Evolutionary conservation across 2,329 filamentous ascomycete genomes (phyloP).

Genomic region (Talaromyces sp.): DNA sequence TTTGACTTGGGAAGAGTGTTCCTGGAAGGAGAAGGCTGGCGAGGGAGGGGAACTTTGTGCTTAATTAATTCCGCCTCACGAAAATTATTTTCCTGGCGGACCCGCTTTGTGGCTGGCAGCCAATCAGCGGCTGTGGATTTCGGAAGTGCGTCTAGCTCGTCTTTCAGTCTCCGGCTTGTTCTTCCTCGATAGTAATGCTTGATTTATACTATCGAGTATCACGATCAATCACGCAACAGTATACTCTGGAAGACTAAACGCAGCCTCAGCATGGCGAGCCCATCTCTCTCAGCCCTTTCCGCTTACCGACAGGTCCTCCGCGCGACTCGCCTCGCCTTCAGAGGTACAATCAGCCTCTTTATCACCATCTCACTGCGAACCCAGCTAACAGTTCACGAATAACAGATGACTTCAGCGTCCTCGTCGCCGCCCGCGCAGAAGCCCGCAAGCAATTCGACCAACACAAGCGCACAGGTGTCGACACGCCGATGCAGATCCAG

Average conservation of each 20-base stretch:
- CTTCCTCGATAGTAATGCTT: background rate
- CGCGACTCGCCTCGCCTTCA: conserved; percentile 75
- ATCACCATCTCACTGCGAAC: background rate
- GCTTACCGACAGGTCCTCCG: conserved; percentile 81
- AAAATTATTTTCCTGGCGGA: conserved; percentile 25
- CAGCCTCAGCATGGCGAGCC: conserved; percentile 26
- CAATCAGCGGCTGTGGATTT: conserved; percentile 24
- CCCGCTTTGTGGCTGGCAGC: conserved; percentile 1
- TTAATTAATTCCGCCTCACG: conserved; percentile 8
- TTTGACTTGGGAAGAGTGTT: background rate
- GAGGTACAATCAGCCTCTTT: conserved; percentile 51
- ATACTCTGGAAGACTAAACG: background rate
- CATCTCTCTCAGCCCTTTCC: conserved; percentile 54
- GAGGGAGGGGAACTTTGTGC: conserved; percentile 1
- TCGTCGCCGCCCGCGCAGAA: conserved; percentile 65
- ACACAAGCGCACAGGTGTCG: conserved; percentile 57
- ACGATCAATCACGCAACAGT: background rate
- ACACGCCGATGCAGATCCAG: conserved; percentile 60
- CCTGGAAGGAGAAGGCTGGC: background rate
- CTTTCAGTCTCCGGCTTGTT: background rate
- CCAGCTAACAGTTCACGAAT: background rate
- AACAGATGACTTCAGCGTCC: conserved; percentile 63
- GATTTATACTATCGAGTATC: background rate
- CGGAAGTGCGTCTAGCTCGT: conserved; percentile 13
- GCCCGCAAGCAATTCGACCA: conserved; percentile 70